Conservation (phyloP, 192 early-diverging fungal species). For the Thamnidium elegans region DNA sequence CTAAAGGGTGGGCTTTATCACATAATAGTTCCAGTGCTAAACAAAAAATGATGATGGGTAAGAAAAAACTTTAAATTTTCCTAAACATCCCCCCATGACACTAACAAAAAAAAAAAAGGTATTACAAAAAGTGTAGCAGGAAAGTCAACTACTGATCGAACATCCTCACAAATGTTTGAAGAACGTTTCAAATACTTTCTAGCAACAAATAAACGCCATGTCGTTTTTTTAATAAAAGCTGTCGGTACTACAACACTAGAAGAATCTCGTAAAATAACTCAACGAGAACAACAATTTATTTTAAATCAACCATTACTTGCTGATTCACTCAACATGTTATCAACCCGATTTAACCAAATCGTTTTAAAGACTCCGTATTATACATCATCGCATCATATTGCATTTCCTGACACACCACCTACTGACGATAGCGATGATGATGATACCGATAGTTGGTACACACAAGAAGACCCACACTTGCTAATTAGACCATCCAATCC, state of each 20-base stretch:
- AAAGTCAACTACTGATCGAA: constrained; percentile 18
- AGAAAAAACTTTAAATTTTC: neutral
- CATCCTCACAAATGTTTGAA: constrained; percentile 19
- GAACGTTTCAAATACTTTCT: constrained; percentile 42
- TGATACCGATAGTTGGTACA: neutral
- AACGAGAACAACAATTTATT: neutral
- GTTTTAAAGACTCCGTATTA: no score
- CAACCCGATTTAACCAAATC: no score
- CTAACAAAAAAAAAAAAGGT: constrained; percentile 8
- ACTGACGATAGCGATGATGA: no score
- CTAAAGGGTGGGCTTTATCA: constrained; percentile 37
- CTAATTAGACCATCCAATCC: constrained; percentile 10
- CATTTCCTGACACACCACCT: no score
- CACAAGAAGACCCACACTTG: constrained; percentile 2
- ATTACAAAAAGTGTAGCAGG: constrained; percentile 34
- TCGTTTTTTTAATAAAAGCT: constrained; percentile 28
- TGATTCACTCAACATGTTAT: no score
- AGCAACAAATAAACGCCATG: constrained; percentile 46
- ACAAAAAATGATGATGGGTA: constrained; percentile 36
- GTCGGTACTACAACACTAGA: constrained; percentile 28
- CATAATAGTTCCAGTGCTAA: constrained; percentile 25
- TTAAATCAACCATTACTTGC: neutral
- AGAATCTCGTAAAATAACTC: constrained; percentile 6
- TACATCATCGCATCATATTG: no score
- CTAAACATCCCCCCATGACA: constrained; percentile 3